Conservation (phyloP, 768 basidiomycete species). For the Daedaleopsis nitida region DNA sequence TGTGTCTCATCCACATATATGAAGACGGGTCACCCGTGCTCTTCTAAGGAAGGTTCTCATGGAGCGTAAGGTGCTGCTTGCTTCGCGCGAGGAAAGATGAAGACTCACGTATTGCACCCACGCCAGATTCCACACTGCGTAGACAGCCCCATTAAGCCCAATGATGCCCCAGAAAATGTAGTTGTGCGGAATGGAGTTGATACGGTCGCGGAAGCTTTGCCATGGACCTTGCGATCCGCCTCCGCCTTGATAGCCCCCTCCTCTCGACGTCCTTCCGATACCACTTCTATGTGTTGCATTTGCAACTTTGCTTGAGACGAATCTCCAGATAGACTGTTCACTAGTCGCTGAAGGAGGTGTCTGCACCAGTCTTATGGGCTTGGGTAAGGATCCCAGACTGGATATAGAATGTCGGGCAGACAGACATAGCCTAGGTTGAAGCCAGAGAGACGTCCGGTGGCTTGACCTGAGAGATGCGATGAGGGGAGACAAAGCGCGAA, state of each 20-base stretch:
- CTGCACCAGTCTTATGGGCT: neutral
- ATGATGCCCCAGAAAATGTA: constrained; percentile 65
- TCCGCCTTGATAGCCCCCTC: neutral
- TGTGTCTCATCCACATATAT: constrained; percentile 52
- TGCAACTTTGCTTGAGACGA: constrained; percentile 17
- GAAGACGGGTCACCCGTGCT: constrained; percentile 38
- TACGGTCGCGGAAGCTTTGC: constrained; percentile 27
- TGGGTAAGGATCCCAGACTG: neutral
- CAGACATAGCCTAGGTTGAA: constrained; percentile 1
- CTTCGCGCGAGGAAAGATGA: neutral
- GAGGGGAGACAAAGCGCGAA: constrained; percentile 6
- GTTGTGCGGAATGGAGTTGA: constrained; percentile 57
- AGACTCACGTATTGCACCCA: constrained; percentile 25
- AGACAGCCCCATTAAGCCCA: constrained; percentile 63
- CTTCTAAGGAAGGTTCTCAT: constrained; percentile 8
- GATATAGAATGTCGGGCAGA: neutral
- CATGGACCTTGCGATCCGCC: constrained; percentile 10
- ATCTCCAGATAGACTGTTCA: constrained; percentile 15
- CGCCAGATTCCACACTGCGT: constrained; percentile 53
- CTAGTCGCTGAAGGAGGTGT: neutral
- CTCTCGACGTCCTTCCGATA: neutral
- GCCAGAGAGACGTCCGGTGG: neutral
- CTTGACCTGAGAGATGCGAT: neutral
- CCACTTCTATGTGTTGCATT: constrained; percentile 26
- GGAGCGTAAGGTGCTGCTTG: neutral